phyloP scores from a whole-genome alignment of 441 rosid genomes.

The Sinapis alba region DNA sequence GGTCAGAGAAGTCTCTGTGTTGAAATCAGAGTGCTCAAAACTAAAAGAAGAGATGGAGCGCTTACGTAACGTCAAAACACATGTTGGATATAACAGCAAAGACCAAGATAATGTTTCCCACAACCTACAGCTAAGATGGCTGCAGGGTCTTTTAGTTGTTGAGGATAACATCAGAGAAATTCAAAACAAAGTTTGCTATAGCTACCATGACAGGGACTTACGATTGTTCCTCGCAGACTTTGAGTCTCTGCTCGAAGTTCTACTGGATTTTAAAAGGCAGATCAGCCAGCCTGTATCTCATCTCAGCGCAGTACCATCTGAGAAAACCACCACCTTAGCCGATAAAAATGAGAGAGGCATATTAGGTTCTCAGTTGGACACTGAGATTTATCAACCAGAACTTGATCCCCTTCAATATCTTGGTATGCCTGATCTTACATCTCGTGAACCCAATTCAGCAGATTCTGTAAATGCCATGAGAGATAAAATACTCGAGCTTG shows the following conservation, averaged over 20 bases:
- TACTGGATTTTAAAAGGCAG: slow-evolving; percentile 80
- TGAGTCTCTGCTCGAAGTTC: slow-evolving; percentile 60
- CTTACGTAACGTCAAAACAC: slow-evolving; percentile 45
- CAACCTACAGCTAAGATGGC: slow-evolving; percentile 62
- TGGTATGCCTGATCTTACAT: slow-evolving; percentile 61
- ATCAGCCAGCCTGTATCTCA: slow-evolving; percentile 54
- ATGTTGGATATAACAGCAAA: slow-evolving; percentile 43
- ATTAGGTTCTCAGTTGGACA: slow-evolving; percentile 55
- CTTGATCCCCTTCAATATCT: slow-evolving; percentile 72
- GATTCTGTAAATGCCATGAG: slow-evolving; percentile 68
- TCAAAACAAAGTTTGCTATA: slow-evolving; percentile 69
- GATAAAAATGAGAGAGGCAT: slow-evolving; percentile 46
- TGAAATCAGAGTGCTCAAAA: slow-evolving; percentile 81
- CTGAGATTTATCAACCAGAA: slow-evolving; percentile 79
- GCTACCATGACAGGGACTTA: slow-evolving; percentile 68
- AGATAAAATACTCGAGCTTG: slow-evolving; percentile 82
- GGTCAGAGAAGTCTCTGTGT: slow-evolving; percentile 70
- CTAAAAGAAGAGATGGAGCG: slow-evolving; percentile 74
- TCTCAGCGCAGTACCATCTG: slow-evolving; percentile 48
- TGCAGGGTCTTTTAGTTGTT: slow-evolving; percentile 65
- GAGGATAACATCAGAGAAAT: slow-evolving; percentile 81
- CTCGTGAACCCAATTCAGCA: slow-evolving; percentile 66
- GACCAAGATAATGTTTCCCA: slow-evolving; percentile 50
- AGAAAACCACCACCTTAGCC: slow-evolving; percentile 37
- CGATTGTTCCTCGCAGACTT: slow-evolving; percentile 65